Evolutionary conservation across 2,329 filamentous ascomycete genomes (phyloP).

Genomic region (Parascedosporium putredinis): DNA sequence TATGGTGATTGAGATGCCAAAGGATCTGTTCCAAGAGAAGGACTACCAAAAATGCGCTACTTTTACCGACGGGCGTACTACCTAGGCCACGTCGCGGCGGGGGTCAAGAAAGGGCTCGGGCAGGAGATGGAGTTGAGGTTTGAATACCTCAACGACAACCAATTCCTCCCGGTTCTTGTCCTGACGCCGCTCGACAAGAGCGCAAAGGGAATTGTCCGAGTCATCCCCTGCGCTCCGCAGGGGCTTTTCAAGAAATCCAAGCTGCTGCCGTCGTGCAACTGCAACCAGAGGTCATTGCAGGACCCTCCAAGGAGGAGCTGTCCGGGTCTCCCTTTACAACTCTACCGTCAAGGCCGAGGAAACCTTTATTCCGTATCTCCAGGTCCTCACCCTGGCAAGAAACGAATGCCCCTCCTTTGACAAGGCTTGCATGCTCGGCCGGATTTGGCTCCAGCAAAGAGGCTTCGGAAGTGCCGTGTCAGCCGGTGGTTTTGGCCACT

Average conservation of each 20-base stretch:
- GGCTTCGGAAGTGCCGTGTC: conserved; percentile 63
- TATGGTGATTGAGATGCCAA: conserved; percentile 79
- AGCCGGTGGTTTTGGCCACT: conserved; percentile 79
- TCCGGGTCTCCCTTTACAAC: conserved; percentile 78
- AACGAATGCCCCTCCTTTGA: conserved; percentile 62
- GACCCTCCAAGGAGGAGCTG: conserved; percentile 28
- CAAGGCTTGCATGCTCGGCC: conserved; percentile 78
- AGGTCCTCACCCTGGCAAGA: conserved; percentile 58
- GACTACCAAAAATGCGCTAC: conserved; percentile 85
- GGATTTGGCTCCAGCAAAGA: conserved; percentile 81
- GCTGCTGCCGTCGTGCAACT: conserved; percentile 58
- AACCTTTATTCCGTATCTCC: conserved; percentile 63
- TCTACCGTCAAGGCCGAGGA: conserved; percentile 71
- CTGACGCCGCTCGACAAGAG: conserved; percentile 17
- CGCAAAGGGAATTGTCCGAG: conserved; percentile 51
- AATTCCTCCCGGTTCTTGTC: conserved; percentile 58
- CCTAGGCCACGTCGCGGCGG: conserved; percentile 67
- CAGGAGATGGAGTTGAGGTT: conserved; percentile 50
- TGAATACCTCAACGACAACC: conserved; percentile 60
- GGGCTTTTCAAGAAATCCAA: conserved; percentile 62
- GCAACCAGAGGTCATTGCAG: conserved; percentile 47
- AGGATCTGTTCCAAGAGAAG: conserved; percentile 75
- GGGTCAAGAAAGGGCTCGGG: conserved; percentile 48
- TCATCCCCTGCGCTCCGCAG: conserved; percentile 65
- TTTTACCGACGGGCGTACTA: conserved; percentile 94